Conservation (phyloP, 306 rosid species). For the Glycyrrhiza uralensis region DNA sequence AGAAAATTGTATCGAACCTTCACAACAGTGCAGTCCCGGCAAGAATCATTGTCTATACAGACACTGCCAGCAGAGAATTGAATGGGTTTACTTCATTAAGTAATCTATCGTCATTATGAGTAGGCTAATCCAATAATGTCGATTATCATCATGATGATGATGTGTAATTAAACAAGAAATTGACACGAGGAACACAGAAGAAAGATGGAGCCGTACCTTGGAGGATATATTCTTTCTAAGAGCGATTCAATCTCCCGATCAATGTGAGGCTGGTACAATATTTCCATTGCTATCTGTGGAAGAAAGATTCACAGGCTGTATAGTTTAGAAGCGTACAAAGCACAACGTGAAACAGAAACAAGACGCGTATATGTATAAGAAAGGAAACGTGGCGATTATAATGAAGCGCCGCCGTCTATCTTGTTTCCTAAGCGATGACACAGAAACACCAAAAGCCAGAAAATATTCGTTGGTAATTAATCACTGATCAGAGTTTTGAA, state of each 20-base stretch:
- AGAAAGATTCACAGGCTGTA: constrained; percentile 3
- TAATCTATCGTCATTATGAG: too few species aligned
- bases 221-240: constrained; percentile 84
- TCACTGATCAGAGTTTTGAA: neutral
- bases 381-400: neutral
- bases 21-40: constrained; percentile 65
- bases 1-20: constrained; percentile 54
- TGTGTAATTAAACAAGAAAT: neutral
- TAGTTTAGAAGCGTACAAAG: constrained; percentile 6
- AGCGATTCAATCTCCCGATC: constrained; percentile 71
- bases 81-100: neutral
- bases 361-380: constrained; percentile 2
- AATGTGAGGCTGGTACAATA: constrained; percentile 51
- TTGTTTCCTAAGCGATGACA: constrained; percentile 29
- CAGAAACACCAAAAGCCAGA: neutral
- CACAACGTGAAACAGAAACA: neutral
- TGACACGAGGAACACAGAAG: too few species aligned
- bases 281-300: constrained; percentile 44
- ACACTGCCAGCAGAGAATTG: constrained; percentile 49
- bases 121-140: too few species aligned
- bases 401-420: constrained; percentile 39
- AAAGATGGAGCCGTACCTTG: constrained; percentile 43
- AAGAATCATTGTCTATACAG: constrained; percentile 80
- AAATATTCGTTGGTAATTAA: neutral
- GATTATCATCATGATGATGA: too few species aligned